Evolutionary conservation across 2,329 filamentous ascomycete genomes (phyloP), one percentile per base, ranked within the genome.

Genomic region (Aspergillus felis): DNA sequence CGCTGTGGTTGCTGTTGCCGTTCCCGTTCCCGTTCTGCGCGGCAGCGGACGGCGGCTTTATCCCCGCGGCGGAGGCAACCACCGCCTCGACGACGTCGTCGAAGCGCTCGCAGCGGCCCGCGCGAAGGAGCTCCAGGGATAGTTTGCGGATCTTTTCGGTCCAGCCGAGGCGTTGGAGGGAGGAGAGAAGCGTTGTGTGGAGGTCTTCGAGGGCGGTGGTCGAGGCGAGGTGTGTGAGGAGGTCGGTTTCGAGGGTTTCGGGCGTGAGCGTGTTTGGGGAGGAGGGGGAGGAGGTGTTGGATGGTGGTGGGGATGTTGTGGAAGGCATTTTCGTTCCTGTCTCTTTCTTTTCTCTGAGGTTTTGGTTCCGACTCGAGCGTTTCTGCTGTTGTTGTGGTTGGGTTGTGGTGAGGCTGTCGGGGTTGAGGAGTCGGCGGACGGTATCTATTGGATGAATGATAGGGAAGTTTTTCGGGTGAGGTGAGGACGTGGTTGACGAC

Each of bases 111-210:
- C 81, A 83, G 55, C 83, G 80, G 50, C 83, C 83, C 27, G 78
- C 81, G 63, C 84, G 81, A 55, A 87, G 79, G 44, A 87, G 77
- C 56, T 82, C 76, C 50, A 80, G 79, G 20, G 84, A 77, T 59
- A 86, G 80, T 50, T 74, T 74, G 57, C 80, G 80, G 58, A 87
- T 76, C 28, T 77, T 76, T 64, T 83, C 78, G 46, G 81, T 81
- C 84, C 84, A 87, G 63, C 84, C 84, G n/a, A 76, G 72, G 54
- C 81, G 77, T 64, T 84, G 80, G 10, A 87, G 78, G 24, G 80
- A 78, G 65, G 83, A 78, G 57, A 80, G 76, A 27, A 87, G 76
- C 1, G 79, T 77, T 41, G 74, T 65, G 66, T 86, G 82, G 47
- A 87, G 82, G 66, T 80, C 79, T 65, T 79, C 78, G 62, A 86